Conservation (phyloP, 23 red algal species). For the Gracilaria gracilis region DNA sequence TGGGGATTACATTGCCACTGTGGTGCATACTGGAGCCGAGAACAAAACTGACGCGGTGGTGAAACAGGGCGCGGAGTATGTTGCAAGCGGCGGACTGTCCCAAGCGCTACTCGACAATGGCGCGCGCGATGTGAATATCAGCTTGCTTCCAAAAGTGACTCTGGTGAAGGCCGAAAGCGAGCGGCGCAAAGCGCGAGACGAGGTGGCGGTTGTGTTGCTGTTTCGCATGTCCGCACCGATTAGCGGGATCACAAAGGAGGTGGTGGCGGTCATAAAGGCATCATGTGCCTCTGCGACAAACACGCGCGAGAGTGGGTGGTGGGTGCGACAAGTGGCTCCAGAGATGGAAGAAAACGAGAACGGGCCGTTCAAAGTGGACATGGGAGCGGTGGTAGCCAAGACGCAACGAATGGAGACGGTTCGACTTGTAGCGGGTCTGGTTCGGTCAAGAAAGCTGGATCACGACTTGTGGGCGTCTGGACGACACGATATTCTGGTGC, state of each 20-base stretch:
- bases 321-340: neutral
- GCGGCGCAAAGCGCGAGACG: neutral
- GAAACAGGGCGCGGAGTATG: neutral
- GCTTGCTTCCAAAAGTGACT: neutral
- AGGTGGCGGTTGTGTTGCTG: neutral
- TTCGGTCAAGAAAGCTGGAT: constrained; percentile 15
- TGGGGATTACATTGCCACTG: constrained; percentile 35
- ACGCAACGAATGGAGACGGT: constrained; percentile 25
- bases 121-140: constrained; percentile 32
- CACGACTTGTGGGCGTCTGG: constrained; percentile 41
- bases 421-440: constrained; percentile 16
- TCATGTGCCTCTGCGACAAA: neutral
- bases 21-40: constrained; percentile 12
- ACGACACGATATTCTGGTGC: constrained; percentile 11
- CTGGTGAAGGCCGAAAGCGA: neutral
- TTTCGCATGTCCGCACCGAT: constrained; percentile 36
- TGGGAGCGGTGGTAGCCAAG: constrained; percentile 2
- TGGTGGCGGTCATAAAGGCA: constrained; percentile 20
- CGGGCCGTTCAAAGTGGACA: constrained; percentile 10
- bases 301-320: neutral
- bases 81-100: constrained; percentile 13
- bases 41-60: neutral
- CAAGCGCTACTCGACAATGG: constrained; percentile 2
- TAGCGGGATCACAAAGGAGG: constrained; percentile 27
- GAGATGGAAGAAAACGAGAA: constrained; percentile 36